Evolutionary conservation across 768 basidiomycete genomes (phyloP), one percentile per base, ranked within the genome.

Genomic region (Megacollybia marginata): DNA sequence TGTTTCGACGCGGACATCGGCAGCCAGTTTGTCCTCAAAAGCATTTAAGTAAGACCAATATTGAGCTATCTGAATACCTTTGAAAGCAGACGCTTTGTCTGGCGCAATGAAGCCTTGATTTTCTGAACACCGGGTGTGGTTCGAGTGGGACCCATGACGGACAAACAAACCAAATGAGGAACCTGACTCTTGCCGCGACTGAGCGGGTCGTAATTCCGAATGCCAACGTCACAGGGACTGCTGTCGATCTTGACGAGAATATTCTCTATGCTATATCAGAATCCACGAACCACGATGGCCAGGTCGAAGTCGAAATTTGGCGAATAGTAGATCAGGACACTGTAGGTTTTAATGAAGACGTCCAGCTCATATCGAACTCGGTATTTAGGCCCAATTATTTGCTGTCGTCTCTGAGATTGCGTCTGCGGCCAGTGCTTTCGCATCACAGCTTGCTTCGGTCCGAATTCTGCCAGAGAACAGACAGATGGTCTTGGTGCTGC

Each of bases 101-200:
- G 92, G 48, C 94, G 72, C 48, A 97, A 67, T 23, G 83, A 72
- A 5, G 92, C 77, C 64, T 96, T 97, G 54, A 95, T 69, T 66
- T 92, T 96, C 57, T 87, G 87, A 6, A 92, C 76, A 13, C 92
- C 92, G 2, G 83, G 85, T 5, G 72, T 47, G 2, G 60, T 28
- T 64, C 36, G 49, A 28, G 23, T 28, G 23, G 57, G 55, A 34
- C 53, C 58, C 59, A 63, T 62, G 31, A 32, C 23, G 23, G 23
- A 28, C 23, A 28, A 28, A 28, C 23, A 28, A 28, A 28, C 23
- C 23, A 28, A 28, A 51, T 52, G 82, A 73, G 82, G 54, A 83
- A 83, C 64, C 70, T 83, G 43, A 68, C 73, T 4, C 64, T 80
- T 35, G 66, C 69, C 18, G 60, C 75, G 23, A 28, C 23, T 28